Evolutionary conservation across 345 rosid species (phyloP).

Genomic region (Citrus medica): DNA sequence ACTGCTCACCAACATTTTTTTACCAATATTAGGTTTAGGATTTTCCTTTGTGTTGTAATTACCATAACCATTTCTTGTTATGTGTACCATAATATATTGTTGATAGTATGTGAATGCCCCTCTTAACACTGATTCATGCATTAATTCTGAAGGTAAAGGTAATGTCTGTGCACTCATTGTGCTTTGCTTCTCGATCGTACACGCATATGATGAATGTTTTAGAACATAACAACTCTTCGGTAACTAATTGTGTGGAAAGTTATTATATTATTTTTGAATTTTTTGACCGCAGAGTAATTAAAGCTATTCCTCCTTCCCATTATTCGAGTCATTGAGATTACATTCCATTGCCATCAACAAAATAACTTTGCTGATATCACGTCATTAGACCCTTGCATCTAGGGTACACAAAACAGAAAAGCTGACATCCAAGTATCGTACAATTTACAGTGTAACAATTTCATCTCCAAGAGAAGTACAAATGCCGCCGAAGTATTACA

Average conservation of each 20-base stretch:
- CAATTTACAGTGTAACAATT: not conserved
- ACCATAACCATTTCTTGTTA: slow-evolving; percentile 8
- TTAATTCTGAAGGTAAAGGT: not conserved
- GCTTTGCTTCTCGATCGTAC: not conserved
- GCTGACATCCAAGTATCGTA: not conserved
- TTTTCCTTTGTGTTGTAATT: slow-evolving; percentile 3
- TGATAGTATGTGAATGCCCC: not conserved
- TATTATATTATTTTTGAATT: no score
- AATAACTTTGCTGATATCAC: not conserved
- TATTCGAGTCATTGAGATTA: not conserved
- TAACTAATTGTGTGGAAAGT: not conserved
- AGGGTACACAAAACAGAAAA: not conserved
- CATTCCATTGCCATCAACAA: not conserved
- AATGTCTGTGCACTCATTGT: not conserved
- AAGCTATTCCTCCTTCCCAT: not conserved
- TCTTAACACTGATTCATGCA: not conserved
- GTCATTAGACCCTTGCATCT: not conserved
- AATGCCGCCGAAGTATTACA: not conserved
- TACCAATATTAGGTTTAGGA: not conserved
- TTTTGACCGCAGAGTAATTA: not conserved
- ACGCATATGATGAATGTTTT: not conserved
- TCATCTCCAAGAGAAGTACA: not conserved
- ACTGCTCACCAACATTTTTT: not conserved
- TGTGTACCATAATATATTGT: slow-evolving; percentile 15
- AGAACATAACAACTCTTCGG: not conserved